Conservation (phyloP, 805 yeast genomes). For the Schwanniomyces occidentalis region DNA sequence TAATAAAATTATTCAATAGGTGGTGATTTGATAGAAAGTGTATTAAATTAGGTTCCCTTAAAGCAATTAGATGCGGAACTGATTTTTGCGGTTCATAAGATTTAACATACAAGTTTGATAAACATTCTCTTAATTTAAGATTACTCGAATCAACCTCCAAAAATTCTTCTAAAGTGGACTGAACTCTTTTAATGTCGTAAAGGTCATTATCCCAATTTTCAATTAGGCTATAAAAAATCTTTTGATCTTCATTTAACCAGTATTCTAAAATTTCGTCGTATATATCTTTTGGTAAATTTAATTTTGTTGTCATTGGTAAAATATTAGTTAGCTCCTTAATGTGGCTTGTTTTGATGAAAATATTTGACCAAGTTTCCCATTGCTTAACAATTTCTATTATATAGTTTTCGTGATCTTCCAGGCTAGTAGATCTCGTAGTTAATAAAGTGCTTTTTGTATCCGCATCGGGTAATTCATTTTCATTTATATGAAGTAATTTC, state of each 20-base stretch:
- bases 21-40: conserved; percentile 63
- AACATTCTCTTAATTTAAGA: conserved; percentile 36
- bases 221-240: conserved; percentile 43
- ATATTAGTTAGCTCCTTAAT: conserved; percentile 46
- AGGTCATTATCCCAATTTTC: conserved; percentile 58
- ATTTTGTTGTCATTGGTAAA: conserved; percentile 52
- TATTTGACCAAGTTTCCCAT: conserved; percentile 68
- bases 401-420: conserved; percentile 18
- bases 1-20: conserved; percentile 51
- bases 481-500: conserved; percentile 17
- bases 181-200: conserved; percentile 48
- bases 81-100: conserved; percentile 63
- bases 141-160: conserved; percentile 29
- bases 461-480: conserved; percentile 22
- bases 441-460: conserved; percentile 34
- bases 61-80: conserved; percentile 57
- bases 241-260: conserved; percentile 36
- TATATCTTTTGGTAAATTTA: conserved; percentile 31
- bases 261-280: conserved; percentile 47
- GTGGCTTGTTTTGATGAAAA: conserved; percentile 50
- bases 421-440: conserved; percentile 13
- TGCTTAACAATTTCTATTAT: conserved; percentile 30
- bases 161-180: conserved; percentile 46
- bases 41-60: conserved; percentile 56
- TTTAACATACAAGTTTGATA: conserved; percentile 56